Base-by-base conservation (phyloP, 352 stramenopile species). In the Globisporangium radiosum region DNA sequence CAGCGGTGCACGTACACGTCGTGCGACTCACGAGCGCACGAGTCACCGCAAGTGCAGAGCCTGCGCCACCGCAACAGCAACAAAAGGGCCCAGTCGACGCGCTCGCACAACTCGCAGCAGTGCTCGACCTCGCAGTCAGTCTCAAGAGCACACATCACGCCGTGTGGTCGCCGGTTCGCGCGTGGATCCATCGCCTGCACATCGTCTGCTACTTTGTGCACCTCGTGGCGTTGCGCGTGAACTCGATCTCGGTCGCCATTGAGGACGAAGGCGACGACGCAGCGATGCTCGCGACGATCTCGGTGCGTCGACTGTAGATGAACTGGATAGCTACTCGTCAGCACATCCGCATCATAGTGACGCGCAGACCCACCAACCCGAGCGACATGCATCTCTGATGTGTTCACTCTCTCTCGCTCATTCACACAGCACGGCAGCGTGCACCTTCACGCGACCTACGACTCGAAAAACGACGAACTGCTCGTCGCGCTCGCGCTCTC, bases 181-280 rank as follows among this genome's bases (percentile, higher is more conserved):
- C 39, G 48, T 86, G 73, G 72, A 69, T 81, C 36, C 74, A 76
- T 42, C 72, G 68, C 11, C 37, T 84, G 9, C 44, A 56, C 11
- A 71, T 75, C 15, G 7, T 78, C 0, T 85, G 60, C 48, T 64
- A 69, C 44, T 65, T 79, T 42, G 37, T 70, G 11, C 73, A 83
- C 45, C 48, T 65, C 15, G 47, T 86, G 8, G 45, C 66, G n/a
- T 5, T 86, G 8, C 59, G 49, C n/a, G 47, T 78, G 0, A 54
- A 15, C 5, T 68, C 61, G 15, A 61, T 86, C 2, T 54, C 63
- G 2, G 57, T 86, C 19, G 70, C 83, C 17, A 57, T 87, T 25
- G 58, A 76, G 1, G 17, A 56, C 9, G 57, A 64, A 4, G 19
- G 7, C 38, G 51, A 37, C 53, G 59, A 65, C 3, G 40, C 52